phyloP scores from a whole-genome alignment of 225 moss, liverwort and hornwort species.

The Physcomitrellopsis africana region DNA sequence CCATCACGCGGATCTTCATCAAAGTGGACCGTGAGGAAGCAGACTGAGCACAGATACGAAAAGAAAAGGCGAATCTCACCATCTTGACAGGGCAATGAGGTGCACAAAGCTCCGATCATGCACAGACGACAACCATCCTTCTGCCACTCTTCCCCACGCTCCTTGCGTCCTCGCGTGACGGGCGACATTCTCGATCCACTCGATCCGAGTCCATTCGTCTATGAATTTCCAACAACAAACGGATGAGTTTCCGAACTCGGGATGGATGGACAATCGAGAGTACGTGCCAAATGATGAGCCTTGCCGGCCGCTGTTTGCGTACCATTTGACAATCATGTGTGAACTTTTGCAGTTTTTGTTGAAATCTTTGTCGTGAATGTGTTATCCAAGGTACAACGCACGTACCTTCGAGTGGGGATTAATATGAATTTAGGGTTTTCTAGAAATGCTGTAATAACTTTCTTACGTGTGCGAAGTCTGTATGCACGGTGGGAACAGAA shows the following conservation, averaged over 20 bases:
- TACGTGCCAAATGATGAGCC: not conserved
- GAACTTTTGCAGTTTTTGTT: too few relatives aligned
- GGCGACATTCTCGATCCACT: not conserved
- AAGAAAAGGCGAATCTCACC: constrained; percentile 16
- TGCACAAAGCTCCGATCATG: constrained; percentile 26
- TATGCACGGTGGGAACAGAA: too few relatives aligned
- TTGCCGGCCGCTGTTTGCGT: too few relatives aligned
- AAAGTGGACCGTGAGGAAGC: constrained; percentile 5
- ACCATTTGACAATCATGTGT: too few relatives aligned
- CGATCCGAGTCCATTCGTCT: not conserved
- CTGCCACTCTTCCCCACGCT: not conserved
- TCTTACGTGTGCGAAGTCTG: too few relatives aligned
- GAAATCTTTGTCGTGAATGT: too few relatives aligned
- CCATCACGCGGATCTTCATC: constrained; percentile 9
- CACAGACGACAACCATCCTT: constrained; percentile 21
- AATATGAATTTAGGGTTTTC: too few relatives aligned
- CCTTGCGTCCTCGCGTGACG: not conserved
- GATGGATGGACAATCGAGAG: not conserved
- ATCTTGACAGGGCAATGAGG: constrained; percentile 26
- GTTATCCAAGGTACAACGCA: too few relatives aligned
- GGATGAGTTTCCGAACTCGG: not conserved
- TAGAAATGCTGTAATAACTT: too few relatives aligned
- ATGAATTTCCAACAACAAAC: not conserved
- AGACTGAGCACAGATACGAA: not conserved
- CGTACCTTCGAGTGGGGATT: too few relatives aligned